phyloP scores from a whole-genome alignment of 2,329 filamentous ascomycete genomes.

The Penicillium sp. region DNA sequence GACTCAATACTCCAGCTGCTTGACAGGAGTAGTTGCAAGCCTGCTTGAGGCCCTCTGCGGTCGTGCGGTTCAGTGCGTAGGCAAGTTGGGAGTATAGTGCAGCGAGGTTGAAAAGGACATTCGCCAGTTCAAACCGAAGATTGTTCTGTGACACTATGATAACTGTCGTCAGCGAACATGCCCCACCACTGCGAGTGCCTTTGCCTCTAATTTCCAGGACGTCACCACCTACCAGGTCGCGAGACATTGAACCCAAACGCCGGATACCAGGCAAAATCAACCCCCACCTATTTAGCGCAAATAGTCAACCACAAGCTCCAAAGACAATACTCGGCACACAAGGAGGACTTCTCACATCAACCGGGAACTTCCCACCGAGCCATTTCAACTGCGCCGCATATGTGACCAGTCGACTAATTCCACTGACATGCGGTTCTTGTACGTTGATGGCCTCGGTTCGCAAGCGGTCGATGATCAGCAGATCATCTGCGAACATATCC shows the following conservation, averaged over 20 bases:
- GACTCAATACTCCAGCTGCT: conserved; percentile 77
- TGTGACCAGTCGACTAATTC: conserved; percentile 80
- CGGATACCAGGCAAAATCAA: conserved; percentile 95
- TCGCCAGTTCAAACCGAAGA: conserved; percentile 80
- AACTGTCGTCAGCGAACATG: neutral
- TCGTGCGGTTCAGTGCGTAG: conserved; percentile 73
- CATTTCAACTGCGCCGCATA: conserved; percentile 93
- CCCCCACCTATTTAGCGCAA: conserved; percentile 66
- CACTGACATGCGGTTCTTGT: conserved; percentile 81
- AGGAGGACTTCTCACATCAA: conserved; percentile 64
- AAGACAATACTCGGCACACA: neutral
- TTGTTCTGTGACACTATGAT: conserved; percentile 61
- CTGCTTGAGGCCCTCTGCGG: conserved; percentile 78
- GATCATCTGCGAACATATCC: conserved; percentile 90
- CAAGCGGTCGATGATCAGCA: conserved; percentile 80
- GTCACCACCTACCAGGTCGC: conserved; percentile 54
- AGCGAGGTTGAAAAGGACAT: conserved; percentile 89
- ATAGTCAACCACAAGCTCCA: conserved; percentile 7
- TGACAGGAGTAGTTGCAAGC: conserved; percentile 89
- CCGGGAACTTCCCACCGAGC: conserved; percentile 92
- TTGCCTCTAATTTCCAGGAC: neutral
- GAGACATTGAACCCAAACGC: conserved; percentile 86
- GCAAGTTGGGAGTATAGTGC: conserved; percentile 93
- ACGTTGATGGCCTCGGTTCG: conserved; percentile 85
- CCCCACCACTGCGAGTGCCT: neutral